Evolutionary conservation across 2,329 filamentous ascomycete genomes (phyloP).

Genomic region (Fusarium globosum): DNA sequence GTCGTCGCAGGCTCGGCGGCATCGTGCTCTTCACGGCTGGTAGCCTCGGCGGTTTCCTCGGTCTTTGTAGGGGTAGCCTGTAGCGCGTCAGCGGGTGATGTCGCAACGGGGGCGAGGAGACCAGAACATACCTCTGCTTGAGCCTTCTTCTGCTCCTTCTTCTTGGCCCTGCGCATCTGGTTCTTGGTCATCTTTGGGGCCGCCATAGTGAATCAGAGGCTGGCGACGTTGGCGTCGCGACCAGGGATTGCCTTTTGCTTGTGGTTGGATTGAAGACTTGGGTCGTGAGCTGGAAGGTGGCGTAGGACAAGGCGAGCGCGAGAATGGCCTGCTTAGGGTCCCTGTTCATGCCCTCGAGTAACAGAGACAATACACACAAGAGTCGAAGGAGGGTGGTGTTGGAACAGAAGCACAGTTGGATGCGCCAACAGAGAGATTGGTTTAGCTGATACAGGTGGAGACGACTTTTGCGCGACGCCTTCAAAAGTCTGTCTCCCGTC

Average conservation of each 20-base stretch:
- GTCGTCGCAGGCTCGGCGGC: slow-evolving; percentile 50
- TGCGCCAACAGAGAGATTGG: slow-evolving; percentile 35
- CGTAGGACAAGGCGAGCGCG: slow-evolving; percentile 50
- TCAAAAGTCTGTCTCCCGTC: slow-evolving; percentile 14
- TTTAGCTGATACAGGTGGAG: slow-evolving; percentile 31
- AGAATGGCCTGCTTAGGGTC: slow-evolving; percentile 54
- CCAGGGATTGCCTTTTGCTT: slow-evolving; percentile 42
- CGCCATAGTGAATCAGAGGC: slow-evolving; percentile 62
- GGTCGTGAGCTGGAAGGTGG: slow-evolving; percentile 52
- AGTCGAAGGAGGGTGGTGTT: neutral
- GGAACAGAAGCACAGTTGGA: slow-evolving; percentile 15
- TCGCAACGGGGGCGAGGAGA: neutral
- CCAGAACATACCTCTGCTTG: slow-evolving; percentile 61
- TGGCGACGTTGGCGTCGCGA: slow-evolving; percentile 43
- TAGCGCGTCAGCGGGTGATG: slow-evolving; percentile 32
- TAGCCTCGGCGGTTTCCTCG: slow-evolving; percentile 33
- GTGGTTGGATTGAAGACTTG: slow-evolving; percentile 48
- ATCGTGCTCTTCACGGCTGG: slow-evolving; percentile 44
- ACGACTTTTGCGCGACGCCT: slow-evolving; percentile 24
- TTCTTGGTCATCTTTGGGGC: slow-evolving; percentile 88
- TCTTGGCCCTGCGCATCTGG: slow-evolving; percentile 90
- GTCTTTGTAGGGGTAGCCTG: slow-evolving; percentile 32
- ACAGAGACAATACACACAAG: neutral
- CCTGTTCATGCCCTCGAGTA: slow-evolving; percentile 48
- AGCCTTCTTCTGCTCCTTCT: slow-evolving; percentile 88